Evolutionary conservation across 768 basidiomycete genomes (phyloP).

Genomic region (Infundibulicybe gibba): DNA sequence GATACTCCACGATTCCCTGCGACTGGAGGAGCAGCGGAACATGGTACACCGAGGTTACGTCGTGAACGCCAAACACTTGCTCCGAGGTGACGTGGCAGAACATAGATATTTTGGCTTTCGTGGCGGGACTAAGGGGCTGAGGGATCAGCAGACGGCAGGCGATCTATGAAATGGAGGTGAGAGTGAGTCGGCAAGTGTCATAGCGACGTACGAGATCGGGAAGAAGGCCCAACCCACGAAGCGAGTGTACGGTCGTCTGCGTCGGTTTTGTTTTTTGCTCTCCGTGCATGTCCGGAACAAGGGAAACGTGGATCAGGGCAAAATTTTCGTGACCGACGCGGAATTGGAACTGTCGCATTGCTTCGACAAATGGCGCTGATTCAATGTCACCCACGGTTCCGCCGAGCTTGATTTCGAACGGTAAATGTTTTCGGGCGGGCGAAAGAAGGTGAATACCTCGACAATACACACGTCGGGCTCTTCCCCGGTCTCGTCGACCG

Average conservation of each 20-base stretch:
- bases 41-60: constrained; percentile 95
- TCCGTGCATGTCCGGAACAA: constrained; percentile 98
- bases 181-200: neutral
- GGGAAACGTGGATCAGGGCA: constrained; percentile 92
- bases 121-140: constrained; percentile 75
- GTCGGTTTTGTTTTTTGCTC: constrained; percentile 99
- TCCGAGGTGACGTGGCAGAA: constrained; percentile 93
- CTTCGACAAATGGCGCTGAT: constrained; percentile 96
- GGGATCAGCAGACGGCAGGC: constrained; percentile 86
- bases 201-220: constrained; percentile 59
- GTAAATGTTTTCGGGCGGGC: neutral
- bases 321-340: constrained; percentile 96
- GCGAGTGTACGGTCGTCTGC: constrained; percentile 92
- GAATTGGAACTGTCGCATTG: constrained; percentile 99
- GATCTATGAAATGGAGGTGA: constrained; percentile 50
- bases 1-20: constrained; percentile 87
- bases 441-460: constrained; percentile 52
- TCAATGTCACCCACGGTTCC: constrained; percentile 99
- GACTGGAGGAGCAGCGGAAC: constrained; percentile 89
- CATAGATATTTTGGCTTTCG: constrained; percentile 97
- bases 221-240: constrained; percentile 87
- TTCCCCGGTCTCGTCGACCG: constrained; percentile 91
- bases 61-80: constrained; percentile 93
- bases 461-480: constrained; percentile 97
- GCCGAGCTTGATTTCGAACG: constrained; percentile 66